Evolutionary conservation across 345 rosid species (phyloP).

Genomic region (Moricandia moricandioides): DNA sequence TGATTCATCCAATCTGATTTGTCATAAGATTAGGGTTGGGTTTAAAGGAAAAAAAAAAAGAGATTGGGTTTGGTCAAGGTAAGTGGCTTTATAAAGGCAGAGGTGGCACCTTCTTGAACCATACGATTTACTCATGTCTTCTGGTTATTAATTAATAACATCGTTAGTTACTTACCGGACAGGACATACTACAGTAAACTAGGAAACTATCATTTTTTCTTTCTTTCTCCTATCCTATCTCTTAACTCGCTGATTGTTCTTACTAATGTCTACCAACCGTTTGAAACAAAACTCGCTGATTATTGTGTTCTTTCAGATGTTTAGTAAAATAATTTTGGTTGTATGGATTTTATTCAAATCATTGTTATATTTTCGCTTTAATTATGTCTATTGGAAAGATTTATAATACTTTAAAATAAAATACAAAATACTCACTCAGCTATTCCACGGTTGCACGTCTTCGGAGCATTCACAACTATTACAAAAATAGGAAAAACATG

Average conservation of each 20-base stretch:
- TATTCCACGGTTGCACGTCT: no score
- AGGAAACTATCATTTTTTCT: neutral
- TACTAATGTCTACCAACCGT: neutral
- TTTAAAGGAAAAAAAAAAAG: neutral
- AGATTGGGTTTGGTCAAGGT: neutral
- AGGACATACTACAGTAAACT: neutral
- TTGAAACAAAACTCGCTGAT: neutral
- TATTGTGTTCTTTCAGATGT: no score
- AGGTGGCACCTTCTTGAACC: neutral
- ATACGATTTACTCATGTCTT: neutral
- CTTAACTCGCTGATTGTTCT: neutral
- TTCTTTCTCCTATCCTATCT: neutral
- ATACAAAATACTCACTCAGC: no score
- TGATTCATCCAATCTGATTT: neutral
- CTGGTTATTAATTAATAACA: neutral
- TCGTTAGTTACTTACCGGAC: neutral
- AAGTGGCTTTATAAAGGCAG: conserved; percentile 1
- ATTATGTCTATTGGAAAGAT: no score
- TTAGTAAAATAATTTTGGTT: no score
- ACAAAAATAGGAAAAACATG: no score
- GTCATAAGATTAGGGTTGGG: neutral
- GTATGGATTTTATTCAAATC: no score
- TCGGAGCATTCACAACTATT: no score
- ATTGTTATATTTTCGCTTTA: no score
- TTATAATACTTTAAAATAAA: no score